Evolutionary conservation across 495 filamentous ascomycete genomes (phyloP).

Genomic region (Penicillium odoratum): DNA sequence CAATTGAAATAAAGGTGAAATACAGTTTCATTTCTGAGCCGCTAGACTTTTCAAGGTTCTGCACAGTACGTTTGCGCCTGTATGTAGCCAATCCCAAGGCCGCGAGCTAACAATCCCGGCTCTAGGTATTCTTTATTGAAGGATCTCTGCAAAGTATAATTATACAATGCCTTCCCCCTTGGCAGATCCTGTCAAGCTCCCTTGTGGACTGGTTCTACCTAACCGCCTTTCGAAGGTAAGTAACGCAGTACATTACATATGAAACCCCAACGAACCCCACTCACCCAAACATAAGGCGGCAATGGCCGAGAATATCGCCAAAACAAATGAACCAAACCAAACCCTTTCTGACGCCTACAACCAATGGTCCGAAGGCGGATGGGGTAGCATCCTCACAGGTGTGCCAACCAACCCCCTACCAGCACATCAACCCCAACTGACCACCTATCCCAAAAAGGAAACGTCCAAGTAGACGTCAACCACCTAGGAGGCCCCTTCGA

Average conservation of each 20-base stretch:
- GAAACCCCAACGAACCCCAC: background rate
- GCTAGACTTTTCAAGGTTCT: background rate
- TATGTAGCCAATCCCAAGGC: conserved; percentile 3
- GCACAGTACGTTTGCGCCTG: background rate
- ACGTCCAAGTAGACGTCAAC: conserved; percentile 57
- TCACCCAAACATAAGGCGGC: conserved; percentile 35
- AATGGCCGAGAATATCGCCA: conserved; percentile 50
- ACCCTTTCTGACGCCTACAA: conserved; percentile 41
- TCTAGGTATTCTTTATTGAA: background rate
- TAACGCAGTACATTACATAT: background rate
- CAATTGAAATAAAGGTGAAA: background rate
- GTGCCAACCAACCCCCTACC: background rate
- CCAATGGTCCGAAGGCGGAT: conserved; percentile 51
- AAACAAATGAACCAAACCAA: conserved; percentile 30
- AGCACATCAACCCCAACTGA: background rate
- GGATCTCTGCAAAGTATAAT: background rate
- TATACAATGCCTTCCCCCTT: conserved; percentile 33
- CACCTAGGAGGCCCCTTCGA: conserved; percentile 48
- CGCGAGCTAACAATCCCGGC: background rate
- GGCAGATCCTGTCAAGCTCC: conserved; percentile 46
- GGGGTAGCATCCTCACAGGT: conserved; percentile 51
- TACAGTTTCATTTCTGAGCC: background rate
- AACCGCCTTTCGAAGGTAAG: conserved; percentile 55
- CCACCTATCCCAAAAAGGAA: conserved; percentile 33
- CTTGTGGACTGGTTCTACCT: conserved; percentile 51